phyloP scores from a whole-genome alignment of 2,329 filamentous ascomycete species.

The Microdochium bolleyi region DNA sequence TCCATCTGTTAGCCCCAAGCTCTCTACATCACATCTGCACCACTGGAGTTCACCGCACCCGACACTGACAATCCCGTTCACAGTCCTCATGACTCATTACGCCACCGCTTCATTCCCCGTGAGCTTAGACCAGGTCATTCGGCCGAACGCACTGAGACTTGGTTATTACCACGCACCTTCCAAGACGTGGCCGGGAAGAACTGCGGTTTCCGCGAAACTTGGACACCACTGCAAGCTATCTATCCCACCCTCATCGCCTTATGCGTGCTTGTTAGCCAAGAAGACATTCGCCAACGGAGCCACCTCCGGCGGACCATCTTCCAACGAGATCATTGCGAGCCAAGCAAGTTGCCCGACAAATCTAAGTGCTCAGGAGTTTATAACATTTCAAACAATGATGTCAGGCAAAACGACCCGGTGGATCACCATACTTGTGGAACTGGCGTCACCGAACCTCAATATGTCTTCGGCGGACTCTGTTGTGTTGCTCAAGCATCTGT shows the following conservation, averaged over 20 bases:
- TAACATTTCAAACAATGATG: conserved; percentile 38
- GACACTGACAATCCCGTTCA: no score
- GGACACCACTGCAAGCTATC: conserved; percentile 31
- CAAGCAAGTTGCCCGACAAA: conserved; percentile 36
- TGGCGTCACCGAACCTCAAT: conserved; percentile 48
- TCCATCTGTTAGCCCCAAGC: conserved; percentile 2
- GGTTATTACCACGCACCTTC: conserved; percentile 35
- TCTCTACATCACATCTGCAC: no score
- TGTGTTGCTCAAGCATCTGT: conserved; percentile 40
- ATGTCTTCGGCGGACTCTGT: conserved; percentile 46
- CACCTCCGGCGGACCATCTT: conserved; percentile 37
- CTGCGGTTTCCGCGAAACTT: conserved; percentile 25
- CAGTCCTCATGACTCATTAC: conserved; percentile 37
- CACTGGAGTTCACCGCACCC: no score
- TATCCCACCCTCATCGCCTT: conserved; percentile 27
- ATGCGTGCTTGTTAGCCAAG: conserved; percentile 16
- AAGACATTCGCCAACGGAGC: conserved; percentile 17
- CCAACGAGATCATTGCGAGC: conserved; percentile 43
- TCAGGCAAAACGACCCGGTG: conserved; percentile 39
- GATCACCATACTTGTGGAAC: conserved; percentile 38
- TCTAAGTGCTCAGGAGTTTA: conserved; percentile 42
- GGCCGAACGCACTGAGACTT: conserved; percentile 35
- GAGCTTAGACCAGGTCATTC: conserved; percentile 29
- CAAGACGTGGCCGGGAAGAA: conserved; percentile 27
- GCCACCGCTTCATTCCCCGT: conserved; percentile 28